phyloP scores from a whole-genome alignment of 2,329 filamentous ascomycete species.

The Cordyceps tenuipes region DNA sequence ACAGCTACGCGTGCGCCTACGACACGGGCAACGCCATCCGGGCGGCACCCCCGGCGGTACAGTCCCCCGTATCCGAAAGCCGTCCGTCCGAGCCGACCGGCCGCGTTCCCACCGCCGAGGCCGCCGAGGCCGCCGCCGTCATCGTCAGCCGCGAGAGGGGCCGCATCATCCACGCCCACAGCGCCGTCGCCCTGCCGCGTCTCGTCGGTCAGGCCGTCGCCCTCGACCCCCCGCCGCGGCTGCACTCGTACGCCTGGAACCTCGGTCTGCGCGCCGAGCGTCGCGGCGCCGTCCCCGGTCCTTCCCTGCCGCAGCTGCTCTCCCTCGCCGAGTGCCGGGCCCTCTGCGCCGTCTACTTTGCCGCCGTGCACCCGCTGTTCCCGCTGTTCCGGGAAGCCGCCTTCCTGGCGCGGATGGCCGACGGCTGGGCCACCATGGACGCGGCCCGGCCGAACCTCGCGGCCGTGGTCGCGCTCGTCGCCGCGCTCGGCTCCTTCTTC shows the following conservation, averaged over 20 bases:
- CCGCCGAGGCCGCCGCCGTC: no score
- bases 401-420: not conserved
- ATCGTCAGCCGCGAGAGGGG: conserved; percentile 6
- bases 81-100: not conserved
- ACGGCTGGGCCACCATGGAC: not conserved
- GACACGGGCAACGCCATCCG: not conserved
- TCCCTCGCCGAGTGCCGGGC: conserved; percentile 10
- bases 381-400: not conserved
- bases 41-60: not conserved
- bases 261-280: conserved; percentile 14
- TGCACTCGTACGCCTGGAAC: conserved; percentile 17
- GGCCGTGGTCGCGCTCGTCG: conserved; percentile 13
- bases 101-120: not conserved
- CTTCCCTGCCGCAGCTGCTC: conserved; percentile 3
- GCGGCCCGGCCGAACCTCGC: conserved; percentile 8
- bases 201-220: conserved; percentile 13
- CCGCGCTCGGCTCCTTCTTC: conserved; percentile 14
- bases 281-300: not conserved
- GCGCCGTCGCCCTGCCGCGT: conserved; percentile 15
- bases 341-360: conserved; percentile 12
- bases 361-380: conserved; percentile 11
- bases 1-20: conserved; percentile 15
- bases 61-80: not conserved
- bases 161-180: conserved; percentile 14
- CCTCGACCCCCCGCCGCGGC: conserved; percentile 12